Evolutionary conservation across 805 yeast genomes (phyloP).

Genomic region (Yamadazyma kitorensis): DNA sequence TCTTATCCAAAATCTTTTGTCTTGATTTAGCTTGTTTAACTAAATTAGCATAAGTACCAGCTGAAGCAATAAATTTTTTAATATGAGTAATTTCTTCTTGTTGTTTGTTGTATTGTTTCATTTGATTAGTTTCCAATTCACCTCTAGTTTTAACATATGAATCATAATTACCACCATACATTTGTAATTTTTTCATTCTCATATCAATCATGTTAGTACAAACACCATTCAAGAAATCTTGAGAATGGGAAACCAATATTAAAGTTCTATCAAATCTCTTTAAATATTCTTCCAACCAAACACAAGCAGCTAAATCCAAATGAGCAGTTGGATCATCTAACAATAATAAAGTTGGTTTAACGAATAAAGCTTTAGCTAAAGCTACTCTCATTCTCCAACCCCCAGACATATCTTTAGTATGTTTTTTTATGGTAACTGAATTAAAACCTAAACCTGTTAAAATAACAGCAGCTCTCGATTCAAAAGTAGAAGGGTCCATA

Average conservation of each 20-base stretch:
- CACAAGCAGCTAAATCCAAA: constrained; percentile 98
- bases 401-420: constrained; percentile 99
- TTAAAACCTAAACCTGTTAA: constrained; percentile 97
- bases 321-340: constrained; percentile 99
- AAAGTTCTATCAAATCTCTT: constrained; percentile 91
- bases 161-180: constrained; percentile 98
- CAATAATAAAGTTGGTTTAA: constrained; percentile 90
- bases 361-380: constrained; percentile 94
- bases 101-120: constrained; percentile 95
- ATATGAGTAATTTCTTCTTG: constrained; percentile 98
- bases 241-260: constrained; percentile 95
- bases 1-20: constrained; percentile 98
- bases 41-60: constrained; percentile 99
- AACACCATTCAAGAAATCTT: constrained; percentile 98
- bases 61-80: constrained; percentile 97
- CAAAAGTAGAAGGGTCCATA: constrained; percentile 95
- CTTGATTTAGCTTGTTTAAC: constrained; percentile 99
- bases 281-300: constrained; percentile 98
- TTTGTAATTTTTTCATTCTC: constrained; percentile 73
- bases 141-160: constrained; percentile 91
- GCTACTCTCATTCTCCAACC: constrained; percentile 99
- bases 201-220: constrained; percentile 98
- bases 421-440: constrained; percentile 79
- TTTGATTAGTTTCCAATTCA: constrained; percentile 94
- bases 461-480: constrained; percentile 92